Base-by-base conservation (phyloP, 352 stramenopile genomes). In the Pythium rhizo-oryzae region DNA sequence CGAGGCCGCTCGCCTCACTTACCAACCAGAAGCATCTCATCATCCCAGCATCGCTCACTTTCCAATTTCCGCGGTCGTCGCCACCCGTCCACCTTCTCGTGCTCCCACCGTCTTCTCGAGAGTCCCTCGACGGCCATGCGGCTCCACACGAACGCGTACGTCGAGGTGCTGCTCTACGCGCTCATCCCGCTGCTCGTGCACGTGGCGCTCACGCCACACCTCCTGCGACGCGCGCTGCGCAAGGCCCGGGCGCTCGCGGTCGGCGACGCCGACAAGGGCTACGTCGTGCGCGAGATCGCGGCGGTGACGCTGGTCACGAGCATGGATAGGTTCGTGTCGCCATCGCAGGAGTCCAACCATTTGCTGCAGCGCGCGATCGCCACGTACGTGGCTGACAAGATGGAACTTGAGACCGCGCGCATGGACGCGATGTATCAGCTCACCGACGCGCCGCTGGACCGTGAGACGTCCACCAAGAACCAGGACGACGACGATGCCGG, bases 131-230 rank as follows among this genome's bases (percentile, higher is more conserved):
- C 1, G 19, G 13, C 16, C 46, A 56, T 65, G 44, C 46, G 28
- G 21, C 59, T 58, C 19, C 46, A 65, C 46, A 50, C 49, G 15
- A 65, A 58, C 59, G 50, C 33, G 19, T 58, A 65, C 57, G 23
- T 84, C 15, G 80, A 90, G 65, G 75, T 79, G 52, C 67, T 90
- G 55, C 65, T 87, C 58, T 90, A 80, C 70, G 76, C 88, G 67
- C 44, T 77, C 21, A 75, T 90, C 50, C 81, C 81, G 19, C 62
- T 79, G 18, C 24, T 49, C 15, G 35, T 69, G 16, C 52, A 62
- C n/a, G 19, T 43, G 25, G 18, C 47, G 52, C 62, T 52, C 6
- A 58, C 35, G 19, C 51, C 62, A 8, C 43, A 35, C 23, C 30
- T 72, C 1, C n/a, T 67, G 11, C n/a, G 8, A 19, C n/a, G 41